phyloP scores from a whole-genome alignment of 1,139 yeast genomes.

The Yamadazyma songkhlaensis region DNA sequence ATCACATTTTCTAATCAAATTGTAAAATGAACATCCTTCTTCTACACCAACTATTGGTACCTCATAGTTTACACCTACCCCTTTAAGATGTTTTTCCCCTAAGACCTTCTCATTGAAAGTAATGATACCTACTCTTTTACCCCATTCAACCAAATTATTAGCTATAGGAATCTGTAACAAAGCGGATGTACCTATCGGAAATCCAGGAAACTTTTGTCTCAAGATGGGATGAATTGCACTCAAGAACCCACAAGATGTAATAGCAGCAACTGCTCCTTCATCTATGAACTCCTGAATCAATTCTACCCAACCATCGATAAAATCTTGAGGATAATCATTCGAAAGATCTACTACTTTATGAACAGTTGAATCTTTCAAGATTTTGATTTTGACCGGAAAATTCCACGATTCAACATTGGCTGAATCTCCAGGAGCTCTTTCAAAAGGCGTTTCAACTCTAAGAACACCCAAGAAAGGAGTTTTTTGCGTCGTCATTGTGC shows the following conservation, averaged over 20 bases:
- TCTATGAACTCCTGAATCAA: constrained; percentile 14
- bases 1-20: constrained; percentile 16
- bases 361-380: constrained; percentile 16
- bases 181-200: constrained; percentile 28
- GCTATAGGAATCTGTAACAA: constrained; percentile 26
- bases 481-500: too few relatives aligned
- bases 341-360: constrained; percentile 15
- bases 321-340: constrained; percentile 13
- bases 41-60: constrained; percentile 18
- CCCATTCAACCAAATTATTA: constrained; percentile 14
- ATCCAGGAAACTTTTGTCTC: constrained; percentile 13
- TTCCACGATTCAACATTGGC: constrained; percentile 18
- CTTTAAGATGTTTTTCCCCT: constrained; percentile 22
- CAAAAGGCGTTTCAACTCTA: constrained; percentile 13
- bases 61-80: constrained; percentile 20
- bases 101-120: constrained; percentile 23
- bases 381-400: constrained; percentile 17
- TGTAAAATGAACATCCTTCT: constrained; percentile 19
- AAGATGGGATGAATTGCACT: constrained; percentile 23
- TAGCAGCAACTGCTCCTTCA: constrained; percentile 19
- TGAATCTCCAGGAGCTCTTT: constrained; percentile 26
- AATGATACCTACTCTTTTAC: constrained; percentile 21
- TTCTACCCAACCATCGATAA: constrained; percentile 16
- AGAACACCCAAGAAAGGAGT: constrained; percentile 12
- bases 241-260: constrained; percentile 23